These are phyloP conservation scores for Fusarium nisikadoi DNA, from an alignment of 2,329 filamentous ascomycete genomes.

Conservation along the genomic window DNA sequence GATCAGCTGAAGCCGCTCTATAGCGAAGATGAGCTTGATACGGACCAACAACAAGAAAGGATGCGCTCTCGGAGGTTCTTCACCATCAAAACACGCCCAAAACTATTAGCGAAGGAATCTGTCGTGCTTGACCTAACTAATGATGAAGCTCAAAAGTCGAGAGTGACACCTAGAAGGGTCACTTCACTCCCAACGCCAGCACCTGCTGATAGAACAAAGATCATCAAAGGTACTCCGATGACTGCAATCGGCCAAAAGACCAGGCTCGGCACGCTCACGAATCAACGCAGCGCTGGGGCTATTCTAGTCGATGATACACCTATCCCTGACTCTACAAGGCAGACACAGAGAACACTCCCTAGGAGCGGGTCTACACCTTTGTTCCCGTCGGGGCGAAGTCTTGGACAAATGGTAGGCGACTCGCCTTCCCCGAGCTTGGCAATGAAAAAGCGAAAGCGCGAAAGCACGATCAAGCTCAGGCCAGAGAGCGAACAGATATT, in stretches of 20 bases:
- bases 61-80: slow-evolving; percentile 46
- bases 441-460: slow-evolving; percentile 60
- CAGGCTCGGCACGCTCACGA: slow-evolving; percentile 30
- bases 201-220: slow-evolving; percentile 1
- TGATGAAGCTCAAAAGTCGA: slow-evolving; percentile 24
- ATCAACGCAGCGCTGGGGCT: slow-evolving; percentile 30
- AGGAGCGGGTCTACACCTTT: slow-evolving; percentile 49
- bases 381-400: slow-evolving; percentile 29
- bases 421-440: slow-evolving; percentile 41
- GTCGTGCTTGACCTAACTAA: slow-evolving; percentile 29
- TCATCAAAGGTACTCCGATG: slow-evolving; percentile 49
- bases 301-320: slow-evolving; percentile 44
- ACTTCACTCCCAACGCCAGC: slow-evolving; percentile 29
- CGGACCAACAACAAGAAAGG: slow-evolving; percentile 49
- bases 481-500: slow-evolving; percentile 69
- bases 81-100: slow-evolving; percentile 9
- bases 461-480: slow-evolving; percentile 54
- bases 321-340: slow-evolving; percentile 42
- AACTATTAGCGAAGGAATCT: slow-evolving; percentile 4
- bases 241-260: slow-evolving; percentile 35
- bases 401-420: slow-evolving; percentile 14
- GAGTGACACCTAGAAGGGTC: slow-evolving; percentile 34
- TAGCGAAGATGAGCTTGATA: slow-evolving; percentile 46
- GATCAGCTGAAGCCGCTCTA: slow-evolving; percentile 52
- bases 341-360: slow-evolving; percentile 25